Conservation (phyloP, 164 flowering plant genomes). For the Kalanchoe fedtschenkoi region DNA sequence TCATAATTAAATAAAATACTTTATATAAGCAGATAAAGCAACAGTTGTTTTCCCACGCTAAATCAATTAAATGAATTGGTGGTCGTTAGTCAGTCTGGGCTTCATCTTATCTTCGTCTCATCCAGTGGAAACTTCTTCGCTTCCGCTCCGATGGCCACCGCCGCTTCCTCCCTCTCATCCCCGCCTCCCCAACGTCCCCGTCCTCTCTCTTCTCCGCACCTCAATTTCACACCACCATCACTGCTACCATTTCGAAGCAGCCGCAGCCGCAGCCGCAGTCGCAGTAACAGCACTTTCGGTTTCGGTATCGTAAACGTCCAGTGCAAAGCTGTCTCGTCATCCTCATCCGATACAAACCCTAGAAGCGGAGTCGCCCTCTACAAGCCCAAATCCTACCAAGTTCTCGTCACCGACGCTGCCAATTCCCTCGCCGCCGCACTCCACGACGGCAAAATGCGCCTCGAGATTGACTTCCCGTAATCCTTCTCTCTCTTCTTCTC, state of each 20-base stretch:
- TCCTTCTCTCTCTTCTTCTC: neutral
- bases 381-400: constrained; percentile 82
- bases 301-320: neutral
- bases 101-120: neutral
- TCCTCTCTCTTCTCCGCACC: neutral
- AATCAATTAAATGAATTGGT: too few species aligned
- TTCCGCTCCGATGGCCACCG: constrained; percentile 4
- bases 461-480: constrained; percentile 97
- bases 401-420: constrained; percentile 74
- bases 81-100: neutral
- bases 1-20: too few species aligned
- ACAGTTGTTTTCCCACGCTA: too few species aligned
- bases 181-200: neutral
- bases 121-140: neutral
- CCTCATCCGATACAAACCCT: constrained; percentile 24
- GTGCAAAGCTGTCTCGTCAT: constrained; percentile 1
- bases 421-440: constrained; percentile 67
- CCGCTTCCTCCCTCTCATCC: neutral
- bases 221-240: neutral
- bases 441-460: constrained; percentile 59
- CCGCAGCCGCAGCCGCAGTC: neutral
- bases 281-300: neutral
- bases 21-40: too few species aligned
- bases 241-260: neutral
- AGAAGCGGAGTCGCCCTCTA: constrained; percentile 67